Base-by-base conservation (phyloP, 805 yeast genomes). In the Peterozyma toletana region DNA sequence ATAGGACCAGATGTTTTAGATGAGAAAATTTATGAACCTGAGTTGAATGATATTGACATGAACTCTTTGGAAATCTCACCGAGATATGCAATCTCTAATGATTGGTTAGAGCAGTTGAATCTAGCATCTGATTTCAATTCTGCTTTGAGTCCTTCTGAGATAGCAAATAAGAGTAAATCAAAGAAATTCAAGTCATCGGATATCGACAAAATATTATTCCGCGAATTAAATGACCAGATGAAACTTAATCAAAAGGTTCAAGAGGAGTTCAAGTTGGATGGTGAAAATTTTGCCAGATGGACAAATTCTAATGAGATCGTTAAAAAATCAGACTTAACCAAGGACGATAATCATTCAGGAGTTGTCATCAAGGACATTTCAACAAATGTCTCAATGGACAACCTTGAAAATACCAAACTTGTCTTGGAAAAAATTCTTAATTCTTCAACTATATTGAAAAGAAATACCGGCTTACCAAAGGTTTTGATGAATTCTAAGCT, bases 21-120 rank as follows among this genome's bases (percentile, higher is more conserved):
- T 40, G 86, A 81, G 50, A 82, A 78, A 52, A 83, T 78, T 2
- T 85, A 76, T 55, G 93, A 85, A 58, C 91, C 91, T 0, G 77
- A 78, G 46, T 62, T 73, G 13, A 65, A 64, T 18, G 75, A 67
- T 30, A 56, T 64, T 1, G 80, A 75, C 53, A 63, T 71, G 58
- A 73, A 55, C 33, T 68, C 64, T 48, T 59, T 67, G 50, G 64
- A 44, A 53, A 55, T 34, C 53, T 70, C 55, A 27, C 72, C 80
- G 1, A 57, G 67, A 29, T 63, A 78, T 36, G 74, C 78, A 1
- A 67, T 69, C 1, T 70, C 83, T 6, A 67, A 68, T 30, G 74
- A 80, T 49, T 86, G 95, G 91, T 66, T 75, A 18, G 66, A 71
- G 11, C 91, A 84, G 53, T 56, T 84, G 40, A 73, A 70, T 39